phyloP scores from a whole-genome alignment of 116 monocot genomes.

The Trichopus zeylanicus region DNA sequence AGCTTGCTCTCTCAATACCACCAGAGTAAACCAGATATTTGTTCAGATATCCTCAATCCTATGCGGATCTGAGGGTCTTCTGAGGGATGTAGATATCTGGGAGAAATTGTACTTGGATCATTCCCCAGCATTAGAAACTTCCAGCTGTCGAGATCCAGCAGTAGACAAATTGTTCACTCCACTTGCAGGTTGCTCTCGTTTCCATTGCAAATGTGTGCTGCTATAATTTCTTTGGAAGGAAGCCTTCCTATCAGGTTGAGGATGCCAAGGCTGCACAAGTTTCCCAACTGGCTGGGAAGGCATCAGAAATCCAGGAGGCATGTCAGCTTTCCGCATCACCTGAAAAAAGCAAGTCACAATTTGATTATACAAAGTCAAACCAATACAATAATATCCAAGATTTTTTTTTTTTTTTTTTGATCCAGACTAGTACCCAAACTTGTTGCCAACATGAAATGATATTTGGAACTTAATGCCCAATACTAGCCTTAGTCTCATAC shows the following conservation, averaged over 20 bases:
- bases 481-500: not conserved
- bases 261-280: not conserved
- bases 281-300: slow-evolving; percentile 3
- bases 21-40: too few relatives aligned
- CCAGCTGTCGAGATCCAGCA: not conserved
- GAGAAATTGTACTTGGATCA: not conserved
- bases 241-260: slow-evolving; percentile 1
- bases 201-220: slow-evolving; percentile 19
- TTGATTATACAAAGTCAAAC: too few relatives aligned
- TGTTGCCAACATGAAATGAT: too few relatives aligned
- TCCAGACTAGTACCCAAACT: too few relatives aligned
- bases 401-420: too few relatives aligned
- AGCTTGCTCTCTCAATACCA: too few relatives aligned
- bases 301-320: not conserved
- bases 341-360: slow-evolving; percentile 1
- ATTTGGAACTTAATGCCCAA: not conserved
- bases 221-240: slow-evolving; percentile 3
- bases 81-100: not conserved
- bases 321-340: slow-evolving; percentile 23
- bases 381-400: too few relatives aligned
- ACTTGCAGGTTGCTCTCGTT: slow-evolving; percentile 9
- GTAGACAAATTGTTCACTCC: not conserved
- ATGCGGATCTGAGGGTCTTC: too few relatives aligned
- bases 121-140: not conserved
- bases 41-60: too few relatives aligned